Evolutionary conservation across 208 protist genomes (phyloP).

Genomic region (Trypanosoma congolense): DNA sequence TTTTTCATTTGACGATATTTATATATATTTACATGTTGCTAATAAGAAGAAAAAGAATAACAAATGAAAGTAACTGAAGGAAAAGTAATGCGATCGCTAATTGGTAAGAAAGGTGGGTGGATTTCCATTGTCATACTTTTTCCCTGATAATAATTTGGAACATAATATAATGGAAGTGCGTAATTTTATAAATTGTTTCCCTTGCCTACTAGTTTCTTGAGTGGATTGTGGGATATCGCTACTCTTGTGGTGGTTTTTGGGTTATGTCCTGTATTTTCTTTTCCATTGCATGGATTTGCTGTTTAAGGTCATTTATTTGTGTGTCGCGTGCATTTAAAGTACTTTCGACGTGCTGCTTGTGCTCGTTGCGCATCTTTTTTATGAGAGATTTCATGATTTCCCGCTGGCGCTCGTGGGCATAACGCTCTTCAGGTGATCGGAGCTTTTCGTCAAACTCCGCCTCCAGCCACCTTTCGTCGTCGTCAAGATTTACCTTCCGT

Average conservation of each 20-base stretch:
- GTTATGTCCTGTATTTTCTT: slow-evolving; percentile 37
- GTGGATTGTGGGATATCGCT: too few relatives aligned
- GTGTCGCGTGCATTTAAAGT: slow-evolving; percentile 30
- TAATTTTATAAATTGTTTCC: too few relatives aligned
- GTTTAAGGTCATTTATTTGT: slow-evolving; percentile 47
- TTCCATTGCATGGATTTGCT: slow-evolving; percentile 39
- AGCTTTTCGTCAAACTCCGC: slow-evolving; percentile 85
- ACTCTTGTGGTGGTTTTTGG: slow-evolving; percentile 11
- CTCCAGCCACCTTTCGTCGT: slow-evolving; percentile 81
- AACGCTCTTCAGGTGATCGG: slow-evolving; percentile 74
- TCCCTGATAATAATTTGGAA: too few relatives aligned
- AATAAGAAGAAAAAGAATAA: too few relatives aligned
- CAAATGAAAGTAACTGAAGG: too few relatives aligned
- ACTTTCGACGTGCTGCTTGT: slow-evolving; percentile 43
- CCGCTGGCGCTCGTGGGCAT: slow-evolving; percentile 58
- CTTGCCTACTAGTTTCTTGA: too few relatives aligned
- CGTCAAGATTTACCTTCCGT: slow-evolving; percentile 41
- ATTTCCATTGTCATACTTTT: too few relatives aligned
- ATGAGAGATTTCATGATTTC: slow-evolving; percentile 56
- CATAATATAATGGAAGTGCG: too few relatives aligned
- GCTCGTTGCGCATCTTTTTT: slow-evolving; percentile 35
- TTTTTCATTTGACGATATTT: too few relatives aligned
- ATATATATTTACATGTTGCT: too few relatives aligned
- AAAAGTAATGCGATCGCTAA: too few relatives aligned
- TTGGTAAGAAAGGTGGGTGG: too few relatives aligned